Evolutionary conservation across 208 protist species (phyloP).

Genomic region (Leishmania tarentolae): DNA sequence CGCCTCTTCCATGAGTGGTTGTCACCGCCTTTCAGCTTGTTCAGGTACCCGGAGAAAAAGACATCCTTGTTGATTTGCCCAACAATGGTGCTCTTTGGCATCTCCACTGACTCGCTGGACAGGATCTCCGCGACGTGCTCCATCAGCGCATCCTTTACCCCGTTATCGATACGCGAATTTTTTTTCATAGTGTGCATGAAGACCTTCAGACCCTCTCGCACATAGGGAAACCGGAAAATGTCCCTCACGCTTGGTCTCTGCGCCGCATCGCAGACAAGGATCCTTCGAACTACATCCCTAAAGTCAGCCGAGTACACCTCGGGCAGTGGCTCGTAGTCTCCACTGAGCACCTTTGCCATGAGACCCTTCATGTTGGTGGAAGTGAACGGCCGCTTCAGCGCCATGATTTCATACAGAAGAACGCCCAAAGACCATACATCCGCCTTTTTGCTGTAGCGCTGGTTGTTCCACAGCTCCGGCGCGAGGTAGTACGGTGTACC

Average conservation of each 20-base stretch:
- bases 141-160: slow-evolving; percentile 62
- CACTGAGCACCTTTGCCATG: slow-evolving; percentile 79
- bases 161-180: slow-evolving; percentile 68
- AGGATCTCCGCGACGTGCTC: slow-evolving; percentile 73
- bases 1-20: slow-evolving; percentile 74
- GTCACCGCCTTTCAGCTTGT: slow-evolving; percentile 69
- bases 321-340: slow-evolving; percentile 65
- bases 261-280: slow-evolving; percentile 76
- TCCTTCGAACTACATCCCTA: slow-evolving; percentile 58
- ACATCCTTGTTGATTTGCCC: slow-evolving; percentile 78
- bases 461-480: slow-evolving; percentile 91
- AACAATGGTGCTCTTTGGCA: slow-evolving; percentile 38
- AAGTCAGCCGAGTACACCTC: slow-evolving; percentile 68
- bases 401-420: slow-evolving; percentile 81
- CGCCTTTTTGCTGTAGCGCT: slow-evolving; percentile 87
- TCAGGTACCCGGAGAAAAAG: slow-evolving; percentile 67
- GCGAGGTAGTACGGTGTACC: slow-evolving; percentile 84
- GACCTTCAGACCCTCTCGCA: slow-evolving; percentile 77
- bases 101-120: slow-evolving; percentile 36
- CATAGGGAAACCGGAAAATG: slow-evolving; percentile 77
- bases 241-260: slow-evolving; percentile 68
- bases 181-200: slow-evolving; percentile 86
- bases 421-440: slow-evolving; percentile 85
- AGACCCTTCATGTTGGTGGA: slow-evolving; percentile 83
- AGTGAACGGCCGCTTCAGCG: slow-evolving; percentile 78